These are phyloP conservation scores for Saxispiralis lemnorum DNA, from an alignment of 495 filamentous ascomycete genomes.

Conservation along the genomic window DNA sequence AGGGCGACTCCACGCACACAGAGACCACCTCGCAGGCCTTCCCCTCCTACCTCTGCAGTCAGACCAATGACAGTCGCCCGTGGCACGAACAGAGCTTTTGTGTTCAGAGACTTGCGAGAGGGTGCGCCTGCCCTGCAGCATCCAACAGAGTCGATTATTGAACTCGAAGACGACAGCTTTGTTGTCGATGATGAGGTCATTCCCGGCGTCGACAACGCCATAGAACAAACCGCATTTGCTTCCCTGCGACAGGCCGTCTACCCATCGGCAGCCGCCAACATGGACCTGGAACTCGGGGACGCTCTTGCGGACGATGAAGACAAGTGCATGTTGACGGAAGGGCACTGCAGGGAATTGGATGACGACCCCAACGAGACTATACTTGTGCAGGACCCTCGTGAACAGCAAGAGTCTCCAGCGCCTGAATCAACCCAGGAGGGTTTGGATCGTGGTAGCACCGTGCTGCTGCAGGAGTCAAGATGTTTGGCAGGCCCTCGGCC, in stretches of 20 bases:
- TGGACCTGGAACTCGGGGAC: too few relatives aligned
- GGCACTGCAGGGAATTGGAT: background rate
- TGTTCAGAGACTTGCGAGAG: background rate
- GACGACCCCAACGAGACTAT: constrained; percentile 11
- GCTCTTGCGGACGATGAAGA: too few relatives aligned
- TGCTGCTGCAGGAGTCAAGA: constrained; percentile 1
- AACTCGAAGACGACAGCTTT: background rate
- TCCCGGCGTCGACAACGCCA: background rate
- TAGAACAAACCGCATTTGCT: too few relatives aligned
- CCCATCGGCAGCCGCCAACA: too few relatives aligned
- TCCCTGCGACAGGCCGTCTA: too few relatives aligned
- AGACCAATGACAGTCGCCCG: constrained; percentile 4
- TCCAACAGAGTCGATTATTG: background rate
- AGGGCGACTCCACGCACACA: constrained; percentile 5
- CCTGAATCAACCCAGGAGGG: background rate
- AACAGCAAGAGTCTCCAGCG: background rate
- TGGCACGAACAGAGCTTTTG: background rate
- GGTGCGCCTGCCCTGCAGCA: background rate
- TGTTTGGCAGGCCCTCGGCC: background rate
- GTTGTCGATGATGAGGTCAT: constrained; percentile 1
- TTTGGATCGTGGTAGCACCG: constrained; percentile 6
- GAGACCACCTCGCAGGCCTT: constrained; percentile 1
- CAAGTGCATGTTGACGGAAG: too few relatives aligned
- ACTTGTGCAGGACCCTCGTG: background rate
- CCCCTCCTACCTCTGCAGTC: background rate